These are phyloP conservation scores for Pseudogymnoascus sp. DNA, from an alignment of 2,329 filamentous ascomycete species.

Conservation along the genomic window DNA sequence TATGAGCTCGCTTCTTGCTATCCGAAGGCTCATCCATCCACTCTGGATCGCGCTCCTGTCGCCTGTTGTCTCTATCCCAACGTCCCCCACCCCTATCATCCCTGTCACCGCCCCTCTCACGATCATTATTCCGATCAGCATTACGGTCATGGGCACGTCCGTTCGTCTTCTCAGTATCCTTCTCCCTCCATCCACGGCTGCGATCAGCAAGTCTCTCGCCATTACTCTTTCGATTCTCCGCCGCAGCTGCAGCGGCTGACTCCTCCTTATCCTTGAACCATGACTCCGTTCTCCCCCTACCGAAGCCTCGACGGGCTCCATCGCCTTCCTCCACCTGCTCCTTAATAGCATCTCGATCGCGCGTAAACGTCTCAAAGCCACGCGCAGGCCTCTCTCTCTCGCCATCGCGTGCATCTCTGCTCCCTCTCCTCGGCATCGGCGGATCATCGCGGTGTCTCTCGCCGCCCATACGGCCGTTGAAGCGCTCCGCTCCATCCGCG, in stretches of 20 bases:
- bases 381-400: constrained; percentile 44
- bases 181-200: constrained; percentile 34
- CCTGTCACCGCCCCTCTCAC: constrained; percentile 19
- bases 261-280: constrained; percentile 60
- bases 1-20: constrained; percentile 58
- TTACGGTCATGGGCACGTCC: constrained; percentile 12
- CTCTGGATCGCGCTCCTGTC: constrained; percentile 75
- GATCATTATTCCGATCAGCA: constrained; percentile 4
- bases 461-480: constrained; percentile 57
- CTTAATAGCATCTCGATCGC: constrained; percentile 44
- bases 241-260: constrained; percentile 20
- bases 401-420: constrained; percentile 48
- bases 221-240: constrained; percentile 28
- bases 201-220: constrained; percentile 27
- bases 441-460: constrained; percentile 36
- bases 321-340: constrained; percentile 45
- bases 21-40: constrained; percentile 75
- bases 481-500: constrained; percentile 61
- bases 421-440: constrained; percentile 36
- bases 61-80: constrained; percentile 51
- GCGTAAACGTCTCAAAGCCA: constrained; percentile 43
- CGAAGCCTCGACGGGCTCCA: constrained; percentile 54
- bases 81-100: constrained; percentile 24
- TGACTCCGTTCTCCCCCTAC: constrained; percentile 61
- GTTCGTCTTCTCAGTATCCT: constrained; percentile 31